Evolutionary conservation across 257 asterid genomes (phyloP).

Genomic region (Knoxia roxburghii): DNA sequence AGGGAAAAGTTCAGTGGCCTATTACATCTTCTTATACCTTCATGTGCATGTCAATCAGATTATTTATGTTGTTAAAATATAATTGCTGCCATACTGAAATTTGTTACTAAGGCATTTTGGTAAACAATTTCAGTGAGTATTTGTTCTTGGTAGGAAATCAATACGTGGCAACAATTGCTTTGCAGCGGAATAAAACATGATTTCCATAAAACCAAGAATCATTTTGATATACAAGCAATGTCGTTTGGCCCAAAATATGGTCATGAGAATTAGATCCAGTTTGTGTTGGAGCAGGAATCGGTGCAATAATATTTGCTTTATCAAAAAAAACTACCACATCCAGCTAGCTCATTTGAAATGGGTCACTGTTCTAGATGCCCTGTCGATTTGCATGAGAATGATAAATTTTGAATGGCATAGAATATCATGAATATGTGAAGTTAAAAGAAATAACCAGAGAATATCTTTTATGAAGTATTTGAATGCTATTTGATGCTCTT

Average conservation of each 20-base stretch:
- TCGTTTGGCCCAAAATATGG: conserved; percentile 94
- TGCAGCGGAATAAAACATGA: too few relatives aligned
- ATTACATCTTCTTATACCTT: too few relatives aligned
- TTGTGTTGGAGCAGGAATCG: conserved; percentile 89
- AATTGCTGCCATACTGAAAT: too few relatives aligned
- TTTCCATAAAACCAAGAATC: too few relatives aligned
- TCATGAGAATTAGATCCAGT: conserved; percentile 93
- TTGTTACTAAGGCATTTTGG: too few relatives aligned
- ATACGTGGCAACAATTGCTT: too few relatives aligned
- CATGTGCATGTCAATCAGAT: too few relatives aligned
- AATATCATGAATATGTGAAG: conserved; percentile 1
- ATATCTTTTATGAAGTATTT: neutral
- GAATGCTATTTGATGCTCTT: neutral
- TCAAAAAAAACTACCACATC: conserved; percentile 86
- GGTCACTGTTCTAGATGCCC: conserved; percentile 94
- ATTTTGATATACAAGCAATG: conserved; percentile 70
- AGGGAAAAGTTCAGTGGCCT: too few relatives aligned
- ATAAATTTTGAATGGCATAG: conserved; percentile 29
- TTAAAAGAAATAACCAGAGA: neutral
- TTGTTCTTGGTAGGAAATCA: too few relatives aligned
- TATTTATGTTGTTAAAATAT: too few relatives aligned
- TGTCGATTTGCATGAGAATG: conserved; percentile 86
- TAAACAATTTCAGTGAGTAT: too few relatives aligned
- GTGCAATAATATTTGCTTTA: conserved; percentile 76
- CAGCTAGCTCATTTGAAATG: conserved; percentile 83